Conservation (phyloP, 129 eudicot genomes). For the Escallonia herrerae region DNA sequence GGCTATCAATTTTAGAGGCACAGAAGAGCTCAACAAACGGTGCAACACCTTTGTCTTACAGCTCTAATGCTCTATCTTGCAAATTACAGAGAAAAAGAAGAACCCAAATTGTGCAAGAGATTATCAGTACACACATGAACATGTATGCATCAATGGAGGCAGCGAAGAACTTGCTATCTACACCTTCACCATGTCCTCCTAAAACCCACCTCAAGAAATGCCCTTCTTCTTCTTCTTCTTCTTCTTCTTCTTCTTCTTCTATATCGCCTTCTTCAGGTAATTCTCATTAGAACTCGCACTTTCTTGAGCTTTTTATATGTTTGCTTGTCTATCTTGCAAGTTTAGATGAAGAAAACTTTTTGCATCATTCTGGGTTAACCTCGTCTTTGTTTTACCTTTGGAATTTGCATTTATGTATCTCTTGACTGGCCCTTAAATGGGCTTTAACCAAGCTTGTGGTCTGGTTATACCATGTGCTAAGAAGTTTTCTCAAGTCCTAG, state of each 20-base stretch:
- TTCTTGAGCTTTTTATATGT: background rate
- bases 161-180: constrained; percentile 19
- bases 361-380: too few species aligned
- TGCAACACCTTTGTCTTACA: too few species aligned
- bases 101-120: too few species aligned
- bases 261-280: constrained; percentile 7
- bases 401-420: background rate
- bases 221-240: constrained; percentile 4
- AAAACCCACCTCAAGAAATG: constrained; percentile 18
- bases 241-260: constrained; percentile 5
- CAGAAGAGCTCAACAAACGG: too few species aligned
- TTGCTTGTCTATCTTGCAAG: background rate
- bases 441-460: too few species aligned
- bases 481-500: too few species aligned
- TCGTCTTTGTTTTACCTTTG: background rate
- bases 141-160: constrained; percentile 20
- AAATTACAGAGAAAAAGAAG: background rate
- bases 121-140: too few species aligned
- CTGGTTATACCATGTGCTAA: too few species aligned
- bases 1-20: too few species aligned
- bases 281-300: background rate
- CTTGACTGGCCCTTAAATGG: background rate
- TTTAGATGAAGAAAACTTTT: background rate
- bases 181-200: constrained; percentile 16
- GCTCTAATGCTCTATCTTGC: background rate